Conservation (phyloP, 1,284 basidiomycete genomes). For the Sphagnurus paluster region DNA sequence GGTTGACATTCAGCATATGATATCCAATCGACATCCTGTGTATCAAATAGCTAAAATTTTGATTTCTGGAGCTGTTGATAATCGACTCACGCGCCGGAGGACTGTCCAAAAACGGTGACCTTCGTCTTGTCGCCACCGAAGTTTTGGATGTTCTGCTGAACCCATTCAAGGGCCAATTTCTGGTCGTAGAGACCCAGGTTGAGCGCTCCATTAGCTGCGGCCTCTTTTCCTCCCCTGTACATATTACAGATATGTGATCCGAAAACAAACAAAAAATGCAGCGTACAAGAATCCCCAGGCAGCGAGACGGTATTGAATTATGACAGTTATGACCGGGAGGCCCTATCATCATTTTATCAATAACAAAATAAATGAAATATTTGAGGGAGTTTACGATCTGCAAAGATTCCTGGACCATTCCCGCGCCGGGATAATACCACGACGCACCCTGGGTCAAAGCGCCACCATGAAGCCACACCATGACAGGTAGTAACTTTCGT, state of each 20-base stretch:
- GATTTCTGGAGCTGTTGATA: background rate
- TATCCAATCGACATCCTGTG: slow-evolving; percentile 21
- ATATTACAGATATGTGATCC: slow-evolving; percentile 24
- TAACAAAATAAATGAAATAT: background rate
- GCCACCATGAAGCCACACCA: slow-evolving; percentile 26
- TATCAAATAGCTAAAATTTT: background rate
- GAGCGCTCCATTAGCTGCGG: slow-evolving; percentile 26
- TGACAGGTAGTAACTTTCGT: slow-evolving; percentile 21
- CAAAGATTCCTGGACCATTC: slow-evolving; percentile 18
- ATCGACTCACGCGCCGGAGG: slow-evolving; percentile 20
- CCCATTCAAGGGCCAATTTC: slow-evolving; percentile 35
- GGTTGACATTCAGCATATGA: slow-evolving; percentile 17
- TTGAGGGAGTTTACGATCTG: slow-evolving; percentile 15
- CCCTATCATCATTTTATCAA: slow-evolving; percentile 5
- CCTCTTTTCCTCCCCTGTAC: slow-evolving; percentile 30
- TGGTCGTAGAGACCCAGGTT: slow-evolving; percentile 41
- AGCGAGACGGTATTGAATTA: slow-evolving; percentile 20
- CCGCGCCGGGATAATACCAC: slow-evolving; percentile 18
- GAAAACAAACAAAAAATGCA: background rate
- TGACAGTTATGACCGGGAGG: slow-evolving; percentile 18
- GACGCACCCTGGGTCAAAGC: slow-evolving; percentile 22
- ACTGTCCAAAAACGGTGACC: slow-evolving; percentile 21
- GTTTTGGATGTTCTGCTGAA: slow-evolving; percentile 34
- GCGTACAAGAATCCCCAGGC: slow-evolving; percentile 21
- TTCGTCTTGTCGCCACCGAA: slow-evolving; percentile 39